These are phyloP conservation scores for Hypoxylon sp. DNA, from an alignment of 2,329 filamentous ascomycete genomes.

Conservation along the genomic window DNA sequence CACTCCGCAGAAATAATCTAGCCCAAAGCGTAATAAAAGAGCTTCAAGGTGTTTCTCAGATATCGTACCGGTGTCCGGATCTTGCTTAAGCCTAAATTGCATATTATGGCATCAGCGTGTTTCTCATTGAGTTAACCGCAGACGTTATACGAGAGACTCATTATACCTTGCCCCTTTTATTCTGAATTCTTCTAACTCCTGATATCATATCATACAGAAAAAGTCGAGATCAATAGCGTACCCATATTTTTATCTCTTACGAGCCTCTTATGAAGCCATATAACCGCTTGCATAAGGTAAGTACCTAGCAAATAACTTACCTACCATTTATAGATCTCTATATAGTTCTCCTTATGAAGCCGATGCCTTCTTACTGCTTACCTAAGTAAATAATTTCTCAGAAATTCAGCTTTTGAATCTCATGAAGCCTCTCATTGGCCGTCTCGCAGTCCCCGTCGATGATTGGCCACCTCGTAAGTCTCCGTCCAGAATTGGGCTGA, in stretches of 20 bases:
- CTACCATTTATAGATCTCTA: background rate
- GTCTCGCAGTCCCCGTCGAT: background rate
- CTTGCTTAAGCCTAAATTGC: background rate
- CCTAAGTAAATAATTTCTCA: background rate
- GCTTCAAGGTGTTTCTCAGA: too few species aligned
- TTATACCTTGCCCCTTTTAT: too few species aligned
- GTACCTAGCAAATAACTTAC: background rate
- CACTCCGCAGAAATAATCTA: too few species aligned
- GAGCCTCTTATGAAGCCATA: background rate
- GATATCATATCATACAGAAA: too few species aligned
- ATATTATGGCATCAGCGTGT: background rate
- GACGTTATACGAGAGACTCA: background rate
- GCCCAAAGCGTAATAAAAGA: too few species aligned
- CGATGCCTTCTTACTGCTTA: background rate
- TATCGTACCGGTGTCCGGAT: too few species aligned
- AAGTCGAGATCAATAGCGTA: too few species aligned
- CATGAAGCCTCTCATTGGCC: conserved; percentile 4
- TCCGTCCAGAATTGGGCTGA: conserved; percentile 1
- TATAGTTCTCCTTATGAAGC: background rate
- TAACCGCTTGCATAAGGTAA: background rate
- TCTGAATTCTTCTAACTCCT: background rate
- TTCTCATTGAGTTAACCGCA: background rate
- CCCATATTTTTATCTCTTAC: too few species aligned
- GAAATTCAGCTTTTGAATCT: background rate
- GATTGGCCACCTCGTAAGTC: background rate